These are phyloP conservation scores for Atkinsonella texensis DNA, from an alignment of 2,329 filamentous ascomycete species.

Conservation along the genomic window DNA sequence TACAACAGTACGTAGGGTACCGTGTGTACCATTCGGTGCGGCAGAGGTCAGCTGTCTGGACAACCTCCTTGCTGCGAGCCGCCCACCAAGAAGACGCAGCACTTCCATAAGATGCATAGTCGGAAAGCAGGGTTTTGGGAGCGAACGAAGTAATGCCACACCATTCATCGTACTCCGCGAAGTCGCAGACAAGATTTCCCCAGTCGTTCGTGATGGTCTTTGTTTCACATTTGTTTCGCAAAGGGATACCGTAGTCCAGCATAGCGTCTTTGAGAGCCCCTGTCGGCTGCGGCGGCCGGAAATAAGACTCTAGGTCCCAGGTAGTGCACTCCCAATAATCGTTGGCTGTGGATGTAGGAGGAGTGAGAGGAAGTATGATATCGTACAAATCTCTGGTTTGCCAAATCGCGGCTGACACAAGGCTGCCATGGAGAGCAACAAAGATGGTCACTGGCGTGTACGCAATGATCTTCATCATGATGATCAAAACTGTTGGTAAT, in stretches of 20 bases:
- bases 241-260: not conserved
- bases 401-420: too few relatives aligned
- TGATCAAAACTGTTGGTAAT: too few relatives aligned
- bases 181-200: not conserved
- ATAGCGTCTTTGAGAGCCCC: not conserved
- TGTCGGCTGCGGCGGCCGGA: not conserved
- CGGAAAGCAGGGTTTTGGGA: not conserved
- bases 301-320: not conserved
- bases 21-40: not conserved
- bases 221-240: not conserved
- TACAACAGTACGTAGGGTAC: too few relatives aligned
- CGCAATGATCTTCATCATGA: too few relatives aligned
- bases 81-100: not conserved
- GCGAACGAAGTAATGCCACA: not conserved
- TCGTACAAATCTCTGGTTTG: too few relatives aligned
- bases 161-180: not conserved
- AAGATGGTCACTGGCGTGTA: too few relatives aligned
- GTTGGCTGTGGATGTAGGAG: too few relatives aligned
- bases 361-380: too few relatives aligned
- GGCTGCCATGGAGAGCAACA: too few relatives aligned
- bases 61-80: not conserved
- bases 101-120: not conserved
- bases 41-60: not conserved
- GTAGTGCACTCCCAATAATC: not conserved
- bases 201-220: not conserved